Base-by-base conservation (phyloP, 768 basidiomycete genomes). In the Mycena polygramma region DNA sequence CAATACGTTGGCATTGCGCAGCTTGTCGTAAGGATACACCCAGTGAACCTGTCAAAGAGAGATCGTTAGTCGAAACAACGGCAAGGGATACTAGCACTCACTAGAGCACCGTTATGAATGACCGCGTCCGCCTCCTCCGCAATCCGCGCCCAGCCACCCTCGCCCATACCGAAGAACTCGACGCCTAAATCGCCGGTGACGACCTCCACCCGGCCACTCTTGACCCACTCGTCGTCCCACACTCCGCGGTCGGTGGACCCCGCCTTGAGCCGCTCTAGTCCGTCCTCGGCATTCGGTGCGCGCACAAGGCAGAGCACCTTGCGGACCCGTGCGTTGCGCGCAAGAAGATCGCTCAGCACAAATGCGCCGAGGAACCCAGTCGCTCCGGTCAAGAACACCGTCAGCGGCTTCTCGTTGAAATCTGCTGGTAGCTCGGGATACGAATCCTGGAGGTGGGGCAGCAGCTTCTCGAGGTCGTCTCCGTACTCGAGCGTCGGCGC, bases 331-430 rank as follows among this genome's bases (percentile, higher is more conserved):
- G 85, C 82, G 37, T 79, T 74, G 45, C 90, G 86, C 36, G 84
- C 81, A 0, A 99, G 87, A 48, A 99, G 85, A 77, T 97, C 92
- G 46, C 86, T 85, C 57, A 99, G 83, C 69, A 99, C 89, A 79
- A 97, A 99, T 7, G 95, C 96, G 17, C 98, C 98, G 19, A 99
- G 86, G 86, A 97, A 99, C 2, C 98, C 98, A 11, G 98, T 98
- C 7, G 95, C 97, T 8, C 98, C 98, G 8, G 98, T 99, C 37
- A 99, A 88, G 85, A 99, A 98, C 37, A 99, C 87, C 0, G 94
- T 94, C 49, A 96, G 72, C 15, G 84, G 80, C 52, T 83, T 86
- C 30, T 81, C 77, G 24, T 79, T 76, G 74, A 91, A 91, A 73
- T 91, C 88, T n/a, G 82, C 63, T 0, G 92, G 84, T 2, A 90